A percentile compares a stretch with the other conserved stretches of the same genome.
phyloP scores from a whole-genome alignment of 2,329 filamentous ascomycete genomes.

The Ceratocystis lukuohia region DNA sequence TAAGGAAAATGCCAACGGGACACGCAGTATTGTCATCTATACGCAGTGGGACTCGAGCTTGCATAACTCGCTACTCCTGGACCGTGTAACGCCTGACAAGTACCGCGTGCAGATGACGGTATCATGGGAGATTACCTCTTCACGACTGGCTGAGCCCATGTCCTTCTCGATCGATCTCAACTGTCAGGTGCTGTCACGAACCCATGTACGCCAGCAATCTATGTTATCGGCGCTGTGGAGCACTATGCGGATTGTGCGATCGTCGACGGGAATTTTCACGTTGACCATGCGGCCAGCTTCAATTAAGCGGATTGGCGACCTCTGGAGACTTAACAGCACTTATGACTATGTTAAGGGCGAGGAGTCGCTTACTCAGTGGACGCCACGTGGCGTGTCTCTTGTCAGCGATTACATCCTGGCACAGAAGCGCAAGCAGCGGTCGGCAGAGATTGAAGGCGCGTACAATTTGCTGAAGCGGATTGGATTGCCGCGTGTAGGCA shows the following conservation, averaged over 20 bases:
- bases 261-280: constrained; percentile 74
- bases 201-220: constrained; percentile 72
- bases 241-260: constrained; percentile 71
- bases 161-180: constrained; percentile 69
- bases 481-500: constrained; percentile 25
- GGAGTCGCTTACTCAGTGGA: constrained; percentile 73
- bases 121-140: constrained; percentile 72
- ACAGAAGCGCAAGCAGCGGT: constrained; percentile 58
- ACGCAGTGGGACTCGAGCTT: constrained; percentile 95
- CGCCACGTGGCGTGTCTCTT: constrained; percentile 75
- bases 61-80: constrained; percentile 83
- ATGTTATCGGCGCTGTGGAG: constrained; percentile 83
- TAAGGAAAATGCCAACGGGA: constrained; percentile 79
- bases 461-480: constrained; percentile 52
- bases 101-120: constrained; percentile 81
- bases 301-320: constrained; percentile 78
- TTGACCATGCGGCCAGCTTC: constrained; percentile 75
- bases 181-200: constrained; percentile 70
- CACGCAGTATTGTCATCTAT: constrained; percentile 69
- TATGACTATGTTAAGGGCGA: constrained; percentile 96
- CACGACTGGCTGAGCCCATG: constrained; percentile 77
- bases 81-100: constrained; percentile 83
- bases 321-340: constrained; percentile 92
- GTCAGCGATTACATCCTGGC: constrained; percentile 75
- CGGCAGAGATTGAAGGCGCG: constrained; percentile 67